phyloP scores from a whole-genome alignment of 2,329 filamentous ascomycete species.

The Ceratocystiopsis minuta region DNA sequence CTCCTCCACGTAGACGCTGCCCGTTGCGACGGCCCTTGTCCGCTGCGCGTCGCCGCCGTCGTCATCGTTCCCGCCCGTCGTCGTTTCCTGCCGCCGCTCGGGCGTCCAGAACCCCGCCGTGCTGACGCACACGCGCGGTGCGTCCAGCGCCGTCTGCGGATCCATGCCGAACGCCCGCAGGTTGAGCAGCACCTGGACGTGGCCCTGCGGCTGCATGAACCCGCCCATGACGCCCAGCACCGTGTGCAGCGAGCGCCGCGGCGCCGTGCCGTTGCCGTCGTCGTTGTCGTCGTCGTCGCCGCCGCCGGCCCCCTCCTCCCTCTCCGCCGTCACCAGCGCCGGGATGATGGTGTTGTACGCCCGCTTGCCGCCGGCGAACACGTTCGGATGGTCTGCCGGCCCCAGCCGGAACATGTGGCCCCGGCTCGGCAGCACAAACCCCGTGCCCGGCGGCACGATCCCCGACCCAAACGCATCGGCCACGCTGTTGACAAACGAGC shows the following conservation, averaged over 20 bases:
- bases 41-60: slow-evolving; percentile 9
- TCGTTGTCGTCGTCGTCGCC: not conserved
- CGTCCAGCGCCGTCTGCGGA: slow-evolving; percentile 73
- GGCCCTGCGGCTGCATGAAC: slow-evolving; percentile 93
- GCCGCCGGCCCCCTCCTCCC: slow-evolving; percentile 22
- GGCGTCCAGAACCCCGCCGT: slow-evolving; percentile 28
- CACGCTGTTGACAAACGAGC: slow-evolving; percentile 89
- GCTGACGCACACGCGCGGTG: slow-evolving; percentile 70
- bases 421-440: slow-evolving; percentile 84
- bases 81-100: slow-evolving; percentile 4
- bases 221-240: slow-evolving; percentile 72
- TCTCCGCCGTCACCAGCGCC: slow-evolving; percentile 56
- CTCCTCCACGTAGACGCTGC: slow-evolving; percentile 55
- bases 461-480: slow-evolving; percentile 71
- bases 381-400: slow-evolving; percentile 51
- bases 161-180: slow-evolving; percentile 65
- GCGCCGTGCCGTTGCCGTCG: not conserved
- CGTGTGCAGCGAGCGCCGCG: slow-evolving; percentile 17
- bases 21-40: slow-evolving; percentile 17
- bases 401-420: slow-evolving; percentile 67
- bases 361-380: slow-evolving; percentile 58
- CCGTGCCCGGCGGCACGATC: slow-evolving; percentile 71
- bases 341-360: slow-evolving; percentile 97
- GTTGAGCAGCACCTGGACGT: slow-evolving; percentile 79
- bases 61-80: too few species aligned